Evolutionary conservation across 345 rosid genomes (phyloP).

Genomic region (Heritiera fomes): DNA sequence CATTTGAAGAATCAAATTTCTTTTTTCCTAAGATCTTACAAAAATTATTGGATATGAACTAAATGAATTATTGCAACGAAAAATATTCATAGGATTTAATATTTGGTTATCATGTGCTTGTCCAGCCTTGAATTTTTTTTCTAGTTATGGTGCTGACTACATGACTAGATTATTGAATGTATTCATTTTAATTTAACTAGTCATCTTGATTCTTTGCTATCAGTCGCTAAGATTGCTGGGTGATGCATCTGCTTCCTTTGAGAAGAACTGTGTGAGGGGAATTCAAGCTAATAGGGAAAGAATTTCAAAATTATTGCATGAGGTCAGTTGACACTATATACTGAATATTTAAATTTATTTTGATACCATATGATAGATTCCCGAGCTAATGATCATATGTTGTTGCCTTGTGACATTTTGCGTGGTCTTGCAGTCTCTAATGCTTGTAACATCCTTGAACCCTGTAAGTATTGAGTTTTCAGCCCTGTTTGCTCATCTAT

Average conservation of each 20-base stretch:
- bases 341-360: background rate
- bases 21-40: background rate
- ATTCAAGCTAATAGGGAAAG: constrained; percentile 84
- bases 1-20: background rate
- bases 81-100: background rate
- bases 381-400: constrained; percentile 15
- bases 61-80: background rate
- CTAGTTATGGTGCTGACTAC: background rate
- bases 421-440: constrained; percentile 65
- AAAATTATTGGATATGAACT: background rate
- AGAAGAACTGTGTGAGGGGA: constrained; percentile 87
- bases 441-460: constrained; percentile 95
- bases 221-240: constrained; percentile 86
- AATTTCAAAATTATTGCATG: constrained; percentile 82
- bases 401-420: constrained; percentile 30
- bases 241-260: constrained; percentile 90
- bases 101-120: background rate
- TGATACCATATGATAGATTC: background rate
- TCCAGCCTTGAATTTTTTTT: background rate
- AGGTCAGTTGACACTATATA: constrained; percentile 47
- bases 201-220: constrained; percentile 15
- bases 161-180: background rate
- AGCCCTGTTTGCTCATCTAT: constrained; percentile 14
- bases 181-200: constrained; percentile 1
- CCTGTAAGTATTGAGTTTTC: constrained; percentile 76